Evolutionary conservation across 352 stramenopile genomes (phyloP).

Genomic region (Pythium pyrilobum): DNA sequence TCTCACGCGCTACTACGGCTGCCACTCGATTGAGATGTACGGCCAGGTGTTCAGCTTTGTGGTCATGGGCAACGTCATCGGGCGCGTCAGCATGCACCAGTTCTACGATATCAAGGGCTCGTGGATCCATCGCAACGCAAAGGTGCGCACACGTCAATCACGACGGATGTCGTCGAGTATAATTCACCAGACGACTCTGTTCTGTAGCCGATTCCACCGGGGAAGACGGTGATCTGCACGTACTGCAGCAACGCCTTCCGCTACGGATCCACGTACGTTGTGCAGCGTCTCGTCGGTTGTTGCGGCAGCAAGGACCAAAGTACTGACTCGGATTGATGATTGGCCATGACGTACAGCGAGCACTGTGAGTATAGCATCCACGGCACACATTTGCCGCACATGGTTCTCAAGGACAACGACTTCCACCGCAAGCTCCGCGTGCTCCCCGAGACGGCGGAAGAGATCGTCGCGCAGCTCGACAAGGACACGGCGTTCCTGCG

Average conservation of each 20-base stretch:
- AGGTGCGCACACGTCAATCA: conserved; percentile 49
- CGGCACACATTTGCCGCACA: conserved; percentile 68
- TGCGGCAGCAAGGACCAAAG: neutral
- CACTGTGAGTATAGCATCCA: conserved; percentile 76
- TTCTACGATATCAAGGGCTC: conserved; percentile 91
- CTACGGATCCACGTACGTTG: conserved; percentile 53
- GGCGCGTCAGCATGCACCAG: conserved; percentile 77
- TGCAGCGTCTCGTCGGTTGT: neutral
- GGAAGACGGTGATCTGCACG: conserved; percentile 81
- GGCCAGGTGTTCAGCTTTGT: conserved; percentile 85
- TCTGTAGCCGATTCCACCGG: conserved; percentile 56
- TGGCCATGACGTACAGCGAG: conserved; percentile 33
- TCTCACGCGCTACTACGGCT: conserved; percentile 87
- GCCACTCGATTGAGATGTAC: conserved; percentile 89
- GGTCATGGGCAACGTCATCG: conserved; percentile 89
- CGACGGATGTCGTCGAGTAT: no score
- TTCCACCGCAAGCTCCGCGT: conserved; percentile 82
- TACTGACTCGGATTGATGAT: neutral
- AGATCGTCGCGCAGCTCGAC: conserved; percentile 61
- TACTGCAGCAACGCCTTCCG: conserved; percentile 81
- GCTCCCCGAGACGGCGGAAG: conserved; percentile 45
- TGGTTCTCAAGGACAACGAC: conserved; percentile 84
- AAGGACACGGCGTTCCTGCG: conserved; percentile 71
- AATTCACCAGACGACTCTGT: no score
- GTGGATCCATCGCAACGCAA: conserved; percentile 81